Evolutionary conservation across 352 stramenopile species (phyloP).

Genomic region (Phytophthora cryptogea): DNA sequence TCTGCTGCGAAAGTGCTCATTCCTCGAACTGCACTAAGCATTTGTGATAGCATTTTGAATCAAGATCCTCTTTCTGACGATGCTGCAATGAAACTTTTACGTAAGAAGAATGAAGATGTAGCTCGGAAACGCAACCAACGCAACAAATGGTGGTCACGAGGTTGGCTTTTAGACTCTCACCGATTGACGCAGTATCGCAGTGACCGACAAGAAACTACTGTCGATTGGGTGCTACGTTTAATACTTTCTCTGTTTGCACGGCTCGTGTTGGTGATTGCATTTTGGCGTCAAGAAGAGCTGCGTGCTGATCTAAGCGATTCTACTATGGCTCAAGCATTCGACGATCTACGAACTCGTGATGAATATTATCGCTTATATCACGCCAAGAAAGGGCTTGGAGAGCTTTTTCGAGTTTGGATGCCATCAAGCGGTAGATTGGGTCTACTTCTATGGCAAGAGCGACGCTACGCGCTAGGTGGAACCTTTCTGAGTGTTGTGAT

Average conservation of each 20-base stretch:
- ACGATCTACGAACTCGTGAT: conserved; percentile 30
- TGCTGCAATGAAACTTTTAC: conserved; percentile 23
- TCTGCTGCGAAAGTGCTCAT: conserved; percentile 15
- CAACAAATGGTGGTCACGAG: neutral
- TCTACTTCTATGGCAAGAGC: conserved; percentile 52
- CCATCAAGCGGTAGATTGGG: conserved; percentile 58
- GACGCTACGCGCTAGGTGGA: conserved; percentile 40
- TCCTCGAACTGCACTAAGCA: conserved; percentile 8
- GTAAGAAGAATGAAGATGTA: conserved; percentile 9
- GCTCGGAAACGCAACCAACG: neutral
- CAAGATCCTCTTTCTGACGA: conserved; percentile 21
- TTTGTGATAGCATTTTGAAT: conserved; percentile 27
- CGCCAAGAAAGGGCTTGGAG: conserved; percentile 41
- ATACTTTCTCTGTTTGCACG: conserved; percentile 3
- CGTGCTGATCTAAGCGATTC: conserved; percentile 47
- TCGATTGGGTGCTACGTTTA: conserved; percentile 1
- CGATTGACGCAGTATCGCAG: conserved; percentile 16
- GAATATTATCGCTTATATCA: conserved; percentile 52
- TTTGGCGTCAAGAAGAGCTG: conserved; percentile 65
- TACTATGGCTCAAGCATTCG: conserved; percentile 41
- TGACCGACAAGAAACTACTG: neutral
- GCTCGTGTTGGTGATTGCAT: conserved; percentile 44
- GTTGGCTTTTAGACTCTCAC: conserved; percentile 2
- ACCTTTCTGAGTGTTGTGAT: conserved; percentile 27
- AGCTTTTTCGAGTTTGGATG: conserved; percentile 67